phyloP scores from a whole-genome alignment of 2,329 filamentous ascomycete species.

The Alternaria hordeiaustralica region DNA sequence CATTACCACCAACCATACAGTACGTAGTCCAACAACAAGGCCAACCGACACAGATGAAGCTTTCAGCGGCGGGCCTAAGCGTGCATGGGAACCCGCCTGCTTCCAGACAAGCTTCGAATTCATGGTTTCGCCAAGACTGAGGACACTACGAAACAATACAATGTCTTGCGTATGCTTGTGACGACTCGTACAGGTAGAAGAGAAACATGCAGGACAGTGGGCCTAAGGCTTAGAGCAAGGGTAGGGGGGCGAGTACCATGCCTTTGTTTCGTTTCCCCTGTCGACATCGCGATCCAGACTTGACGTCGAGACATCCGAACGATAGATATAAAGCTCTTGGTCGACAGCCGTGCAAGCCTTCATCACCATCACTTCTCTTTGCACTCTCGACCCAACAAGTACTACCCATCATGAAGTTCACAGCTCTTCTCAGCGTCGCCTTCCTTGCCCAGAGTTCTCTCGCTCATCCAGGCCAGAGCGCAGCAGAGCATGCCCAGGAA shows the following conservation, averaged over 20 bases:
- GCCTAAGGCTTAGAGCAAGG: not conserved
- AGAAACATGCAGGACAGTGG: not conserved
- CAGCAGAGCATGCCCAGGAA: constrained; percentile 43
- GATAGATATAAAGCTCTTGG: constrained; percentile 1
- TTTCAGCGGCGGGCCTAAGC: not conserved
- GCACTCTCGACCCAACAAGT: not conserved
- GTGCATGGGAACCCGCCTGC: not conserved
- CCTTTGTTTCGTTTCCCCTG: not conserved
- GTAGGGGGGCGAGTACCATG: not conserved
- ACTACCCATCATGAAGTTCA: constrained; percentile 29
- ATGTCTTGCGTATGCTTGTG: constrained; percentile 20
- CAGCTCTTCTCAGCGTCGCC: constrained; percentile 32
- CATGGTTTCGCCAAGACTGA: constrained; percentile 8
- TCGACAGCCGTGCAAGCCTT: not conserved
- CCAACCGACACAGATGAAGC: not conserved
- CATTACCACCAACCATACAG: not conserved
- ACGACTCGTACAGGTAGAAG: constrained; percentile 6
- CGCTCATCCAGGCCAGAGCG: constrained; percentile 49
- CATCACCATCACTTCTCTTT: constrained; percentile 1
- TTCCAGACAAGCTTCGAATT: not conserved
- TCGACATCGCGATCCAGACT: not conserved
- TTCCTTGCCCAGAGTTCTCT: constrained; percentile 35
- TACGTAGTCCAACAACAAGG: not conserved
- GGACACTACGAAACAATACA: not conserved
- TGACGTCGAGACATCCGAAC: not conserved